Percentiles rank a stretch among this genome's conserved stretches.
Conservation (phyloP, 352 stramenopile genomes). For the Thalassiosira livingstoniorum region DNA sequence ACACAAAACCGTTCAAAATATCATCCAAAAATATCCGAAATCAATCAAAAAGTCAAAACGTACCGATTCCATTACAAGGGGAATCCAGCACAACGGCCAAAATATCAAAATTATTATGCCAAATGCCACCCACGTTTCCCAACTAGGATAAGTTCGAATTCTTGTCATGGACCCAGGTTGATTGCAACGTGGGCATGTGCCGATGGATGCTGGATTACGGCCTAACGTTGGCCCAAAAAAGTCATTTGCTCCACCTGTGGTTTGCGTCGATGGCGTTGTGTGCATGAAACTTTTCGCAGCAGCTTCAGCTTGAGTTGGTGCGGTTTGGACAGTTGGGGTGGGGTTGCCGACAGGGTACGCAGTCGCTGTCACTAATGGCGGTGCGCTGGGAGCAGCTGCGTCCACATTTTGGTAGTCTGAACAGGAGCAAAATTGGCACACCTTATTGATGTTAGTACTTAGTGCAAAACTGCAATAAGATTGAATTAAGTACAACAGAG, state of each 20-base stretch:
- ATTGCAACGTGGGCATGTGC: slow-evolving; percentile 25
- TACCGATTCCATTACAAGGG: slow-evolving; percentile 35
- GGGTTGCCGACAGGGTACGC: slow-evolving; percentile 1
- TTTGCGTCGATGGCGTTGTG: background rate
- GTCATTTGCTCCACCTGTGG: background rate
- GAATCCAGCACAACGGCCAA: slow-evolving; percentile 46
- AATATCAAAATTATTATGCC: slow-evolving; percentile 31
- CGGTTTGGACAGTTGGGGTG: background rate
- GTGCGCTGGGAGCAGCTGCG: background rate
- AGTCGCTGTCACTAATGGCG: slow-evolving; percentile 9
- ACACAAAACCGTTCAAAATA: background rate
- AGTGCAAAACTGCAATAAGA: no score
- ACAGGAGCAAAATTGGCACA: background rate
- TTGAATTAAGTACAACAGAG: no score
- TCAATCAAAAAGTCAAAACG: background rate
- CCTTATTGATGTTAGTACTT: background rate
- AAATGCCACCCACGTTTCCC: slow-evolving; percentile 20
- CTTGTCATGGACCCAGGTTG: slow-evolving; percentile 18
- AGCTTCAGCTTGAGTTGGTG: background rate
- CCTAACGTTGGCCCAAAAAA: background rate
- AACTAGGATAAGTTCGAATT: slow-evolving; percentile 29
- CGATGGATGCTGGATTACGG: slow-evolving; percentile 23
- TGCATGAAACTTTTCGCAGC: background rate
- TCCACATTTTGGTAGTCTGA: slow-evolving; percentile 33
- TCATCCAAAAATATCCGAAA: background rate